Evolutionary conservation across 208 protist genomes (phyloP), one percentile per base, ranked within the genome.

Genomic region (Willaertia magna): DNA sequence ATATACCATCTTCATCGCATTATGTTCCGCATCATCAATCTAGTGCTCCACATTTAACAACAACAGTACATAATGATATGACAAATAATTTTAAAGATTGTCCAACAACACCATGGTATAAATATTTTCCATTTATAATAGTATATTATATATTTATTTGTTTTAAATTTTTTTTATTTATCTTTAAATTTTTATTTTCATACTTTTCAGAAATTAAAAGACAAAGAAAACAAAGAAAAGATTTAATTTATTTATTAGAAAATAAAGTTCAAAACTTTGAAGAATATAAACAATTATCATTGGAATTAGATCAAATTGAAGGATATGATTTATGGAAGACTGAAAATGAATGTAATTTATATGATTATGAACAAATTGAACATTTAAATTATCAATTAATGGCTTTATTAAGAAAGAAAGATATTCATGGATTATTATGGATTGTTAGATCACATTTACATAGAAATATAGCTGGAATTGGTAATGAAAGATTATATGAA

Each of bases 401-500:
- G 34, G 89, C 90, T 78, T 82, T 91, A 83, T 90, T 91, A 67
- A 88, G 85, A 51, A 85, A 86, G 34, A 90, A 88, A 14, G 85
- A 89, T 82, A 39, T 82, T 34, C 61, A 85, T 51, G 86, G 59
- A 43, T 67, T 94, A 83, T 74, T 92, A 51, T 79, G 89, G 78
- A 85, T 79, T 16, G 86, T 94, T 26, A 88, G 88, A 52, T 86
- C 89, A 47, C 78, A 88, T 79, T 86, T 93, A 39, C 90, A 91
- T 55, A 90, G 92, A 43, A 91, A 90, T 40, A 86, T 91, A 43
- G 91, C 86, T 88, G 91, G 91, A 42, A 92, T 94, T 85, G 89
- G 79, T 20, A 90, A 93, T 79, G 86, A 89, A 55, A 82, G 87
- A 22, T 84, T 93, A 61, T 93, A 92, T 88, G 61, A 74, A 74